Evolutionary conservation across 257 asterid species (phyloP).

Genomic region (Capsicum baccatum): DNA sequence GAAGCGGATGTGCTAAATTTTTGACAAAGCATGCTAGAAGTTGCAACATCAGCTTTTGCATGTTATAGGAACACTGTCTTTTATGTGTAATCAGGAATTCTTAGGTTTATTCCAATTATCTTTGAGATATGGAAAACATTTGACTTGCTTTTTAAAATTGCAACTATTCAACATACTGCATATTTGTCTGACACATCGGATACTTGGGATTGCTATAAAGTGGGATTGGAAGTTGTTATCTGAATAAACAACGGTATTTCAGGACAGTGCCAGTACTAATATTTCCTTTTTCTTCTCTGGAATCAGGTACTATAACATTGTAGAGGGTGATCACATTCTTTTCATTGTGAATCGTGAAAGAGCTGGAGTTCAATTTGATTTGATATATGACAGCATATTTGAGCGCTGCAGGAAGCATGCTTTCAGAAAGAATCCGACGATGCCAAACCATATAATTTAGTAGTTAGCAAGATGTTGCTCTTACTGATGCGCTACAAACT

Average conservation of each 20-base stretch:
- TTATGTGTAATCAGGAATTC: not conserved
- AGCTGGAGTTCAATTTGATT: conserved; percentile 86
- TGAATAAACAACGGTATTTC: not conserved
- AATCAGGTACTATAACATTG: conserved; percentile 89
- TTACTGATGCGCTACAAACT: not conserved
- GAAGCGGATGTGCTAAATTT: not conserved
- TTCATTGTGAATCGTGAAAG: conserved; percentile 92
- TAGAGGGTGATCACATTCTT: conserved; percentile 94
- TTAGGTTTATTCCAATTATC: not conserved
- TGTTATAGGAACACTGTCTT: not conserved
- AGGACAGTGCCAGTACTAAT: not conserved
- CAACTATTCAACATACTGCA: not conserved
- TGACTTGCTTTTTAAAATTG: not conserved
- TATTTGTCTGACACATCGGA: not conserved
- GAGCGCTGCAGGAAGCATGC: conserved; percentile 93
- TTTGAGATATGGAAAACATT: not conserved
- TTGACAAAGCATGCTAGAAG: not conserved
- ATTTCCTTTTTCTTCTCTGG: not conserved
- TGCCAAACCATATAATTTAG: conserved; percentile 60
- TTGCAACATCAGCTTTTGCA: not conserved
- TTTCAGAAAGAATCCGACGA: conserved; percentile 59
- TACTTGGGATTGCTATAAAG: conserved; percentile 7
- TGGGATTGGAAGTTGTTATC: not conserved
- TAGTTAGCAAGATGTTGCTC: conserved; percentile 33
- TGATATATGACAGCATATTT: conserved; percentile 90